phyloP scores from a whole-genome alignment of 2,329 filamentous ascomycete species.

The Penicillium brasilianum region DNA sequence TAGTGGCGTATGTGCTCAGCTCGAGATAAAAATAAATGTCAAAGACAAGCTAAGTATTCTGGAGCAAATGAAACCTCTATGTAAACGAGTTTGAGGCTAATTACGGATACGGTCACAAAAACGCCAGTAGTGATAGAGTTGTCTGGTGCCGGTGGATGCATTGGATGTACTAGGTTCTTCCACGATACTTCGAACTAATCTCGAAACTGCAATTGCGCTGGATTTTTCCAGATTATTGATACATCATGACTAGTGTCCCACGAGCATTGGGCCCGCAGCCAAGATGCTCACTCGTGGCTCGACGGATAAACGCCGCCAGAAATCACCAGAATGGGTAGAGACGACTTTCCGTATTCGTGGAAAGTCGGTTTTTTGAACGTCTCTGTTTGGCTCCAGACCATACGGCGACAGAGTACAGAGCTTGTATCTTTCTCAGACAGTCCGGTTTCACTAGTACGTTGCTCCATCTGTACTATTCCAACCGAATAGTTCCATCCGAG shows the following conservation, averaged over 20 bases:
- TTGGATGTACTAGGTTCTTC: conserved; percentile 2
- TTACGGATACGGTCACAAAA: conserved; percentile 8
- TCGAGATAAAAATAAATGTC: conserved; percentile 13
- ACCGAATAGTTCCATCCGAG: background rate
- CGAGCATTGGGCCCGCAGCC: conserved; percentile 9
- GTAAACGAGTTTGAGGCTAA: conserved; percentile 9
- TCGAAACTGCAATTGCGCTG: conserved; percentile 5
- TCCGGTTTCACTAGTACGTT: background rate
- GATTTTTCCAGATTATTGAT: background rate
- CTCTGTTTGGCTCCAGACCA: background rate
- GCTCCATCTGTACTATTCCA: background rate
- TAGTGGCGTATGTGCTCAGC: conserved; percentile 7
- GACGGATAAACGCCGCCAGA: conserved; percentile 1
- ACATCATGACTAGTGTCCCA: background rate
- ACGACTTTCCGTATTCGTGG: conserved; percentile 2
- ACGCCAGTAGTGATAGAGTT: conserved; percentile 8
- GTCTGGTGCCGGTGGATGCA: conserved; percentile 8
- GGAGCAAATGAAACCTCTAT: conserved; percentile 9
- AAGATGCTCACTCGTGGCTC: conserved; percentile 9
- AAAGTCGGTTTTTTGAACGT: conserved; percentile 4
- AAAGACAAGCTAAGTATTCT: conserved; percentile 1
- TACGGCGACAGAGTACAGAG: conserved; percentile 1
- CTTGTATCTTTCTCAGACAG: conserved; percentile 1
- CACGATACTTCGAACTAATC: conserved; percentile 3
- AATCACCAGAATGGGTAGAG: conserved; percentile 7